Evolutionary conservation across 179 eudicot species (phyloP), one percentile per base, ranked within the genome.

Genomic region (Camellia oleifera): DNA sequence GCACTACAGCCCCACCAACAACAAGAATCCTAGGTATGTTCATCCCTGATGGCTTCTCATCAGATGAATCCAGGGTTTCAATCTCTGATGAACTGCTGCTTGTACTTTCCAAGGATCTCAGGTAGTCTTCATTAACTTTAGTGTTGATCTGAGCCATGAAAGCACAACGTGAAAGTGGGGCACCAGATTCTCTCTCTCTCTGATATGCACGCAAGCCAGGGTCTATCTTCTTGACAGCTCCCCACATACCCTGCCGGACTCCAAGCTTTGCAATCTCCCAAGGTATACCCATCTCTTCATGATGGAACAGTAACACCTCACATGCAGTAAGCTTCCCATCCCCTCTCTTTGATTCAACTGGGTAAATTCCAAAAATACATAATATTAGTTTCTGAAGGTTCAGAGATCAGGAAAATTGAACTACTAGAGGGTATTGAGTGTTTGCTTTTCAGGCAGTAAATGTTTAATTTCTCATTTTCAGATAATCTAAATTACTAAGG

Each of bases 241-340:
- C 94, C 94, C 94, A 91, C 94, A 91, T 91, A 10, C 94, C 94
- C 67, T 91, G 94, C 75, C 94, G 81, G 46, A 91, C 82, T 56
- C 94, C 92, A 69, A 91, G 79, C 72, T 91, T 91, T n/a, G 94
- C 92, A n/a, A 91, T 88, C 52, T 91, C 94, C 79, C 88, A 88
- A 14, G 94, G 91, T 23, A 91, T 89, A 10, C 94, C 94, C 94
- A 89, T 91, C 40, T 88, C 94, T 82, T 91, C 94, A 3, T 91
- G 86, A 69, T 91, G 94, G 56, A 89, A 82, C 14, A 91, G 88
- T 40, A 78, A 78, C 75, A 89, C 92, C 89, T 91, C 94, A 77
- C 91, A 89, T 4, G 92, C 94, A 52, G 86, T 83, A 74, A 83
- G 68, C 75, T 83, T 84, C 57, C 93, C 91, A 20, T 85, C 89